Conservation (phyloP, 805 yeast genomes). For the Pichia sporocuriosa region DNA sequence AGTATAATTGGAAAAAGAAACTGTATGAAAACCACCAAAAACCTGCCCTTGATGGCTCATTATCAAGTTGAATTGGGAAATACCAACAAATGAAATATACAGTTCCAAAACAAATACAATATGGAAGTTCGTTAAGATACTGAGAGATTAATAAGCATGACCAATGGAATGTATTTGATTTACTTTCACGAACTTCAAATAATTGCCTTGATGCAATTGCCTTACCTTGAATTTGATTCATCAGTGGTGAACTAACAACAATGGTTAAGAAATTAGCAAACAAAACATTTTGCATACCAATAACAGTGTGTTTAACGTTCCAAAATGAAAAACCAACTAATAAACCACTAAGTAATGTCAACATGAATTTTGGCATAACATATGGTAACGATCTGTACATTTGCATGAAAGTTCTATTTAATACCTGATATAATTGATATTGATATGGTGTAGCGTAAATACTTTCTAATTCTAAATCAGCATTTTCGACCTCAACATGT, state of each 20-base stretch:
- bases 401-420: slow-evolving; percentile 33
- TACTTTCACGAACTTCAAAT: slow-evolving; percentile 63
- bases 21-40: slow-evolving; percentile 34
- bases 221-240: slow-evolving; percentile 58
- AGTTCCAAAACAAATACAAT: slow-evolving; percentile 42
- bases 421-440: slow-evolving; percentile 31
- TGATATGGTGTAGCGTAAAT: slow-evolving; percentile 42
- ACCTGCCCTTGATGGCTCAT: slow-evolving; percentile 37
- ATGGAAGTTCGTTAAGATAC: slow-evolving; percentile 54
- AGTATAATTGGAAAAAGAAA: slow-evolving; percentile 38
- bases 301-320: slow-evolving; percentile 43
- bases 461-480: slow-evolving; percentile 12
- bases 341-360: slow-evolving; percentile 34
- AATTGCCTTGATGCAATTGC: slow-evolving; percentile 53
- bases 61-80: slow-evolving; percentile 31
- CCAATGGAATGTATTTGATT: slow-evolving; percentile 74
- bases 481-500: slow-evolving; percentile 10
- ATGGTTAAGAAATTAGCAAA: slow-evolving; percentile 48
- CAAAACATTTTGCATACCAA: slow-evolving; percentile 56
- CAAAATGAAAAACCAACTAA: slow-evolving; percentile 55
- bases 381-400: slow-evolving; percentile 45
- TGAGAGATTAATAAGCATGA: slow-evolving; percentile 48
- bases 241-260: slow-evolving; percentile 49
- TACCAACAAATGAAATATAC: slow-evolving; percentile 38
- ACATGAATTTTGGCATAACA: slow-evolving; percentile 40